Evolutionary conservation across 1,284 basidiomycete species (phyloP).

Genomic region (Lentinus polychrous): DNA sequence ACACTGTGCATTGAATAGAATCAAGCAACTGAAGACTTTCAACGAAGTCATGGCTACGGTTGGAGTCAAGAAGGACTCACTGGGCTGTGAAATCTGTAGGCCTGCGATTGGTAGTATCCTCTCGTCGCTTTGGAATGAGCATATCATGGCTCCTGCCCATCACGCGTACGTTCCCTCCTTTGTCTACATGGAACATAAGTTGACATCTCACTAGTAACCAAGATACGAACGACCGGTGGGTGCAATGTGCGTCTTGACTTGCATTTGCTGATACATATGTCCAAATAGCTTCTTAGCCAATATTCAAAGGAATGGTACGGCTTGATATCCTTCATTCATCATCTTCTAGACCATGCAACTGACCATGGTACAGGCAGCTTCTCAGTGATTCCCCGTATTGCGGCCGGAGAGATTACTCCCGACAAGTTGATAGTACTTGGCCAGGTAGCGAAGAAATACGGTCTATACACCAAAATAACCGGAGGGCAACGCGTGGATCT

Average conservation of each 20-base stretch:
- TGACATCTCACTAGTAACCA: constrained; percentile 48
- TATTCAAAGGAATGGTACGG: constrained; percentile 64
- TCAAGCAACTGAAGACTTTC: constrained; percentile 60
- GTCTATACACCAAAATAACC: constrained; percentile 66
- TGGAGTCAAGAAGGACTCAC: constrained; percentile 42
- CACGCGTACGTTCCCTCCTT: constrained; percentile 33
- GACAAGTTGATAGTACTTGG: constrained; percentile 67
- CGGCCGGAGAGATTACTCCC: constrained; percentile 66
- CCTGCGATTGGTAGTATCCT: constrained; percentile 66
- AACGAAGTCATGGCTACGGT: constrained; percentile 45
- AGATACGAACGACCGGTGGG: constrained; percentile 54
- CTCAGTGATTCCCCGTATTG: constrained; percentile 66
- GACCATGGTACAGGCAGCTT: constrained; percentile 40
- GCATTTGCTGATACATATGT: background rate
- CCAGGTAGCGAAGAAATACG: constrained; percentile 61
- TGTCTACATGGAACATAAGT: background rate
- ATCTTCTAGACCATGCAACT: background rate
- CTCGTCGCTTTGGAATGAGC: constrained; percentile 64
- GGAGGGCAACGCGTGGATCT: constrained; percentile 65
- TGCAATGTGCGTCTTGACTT: constrained; percentile 5
- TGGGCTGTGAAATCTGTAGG: constrained; percentile 74
- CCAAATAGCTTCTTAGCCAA: constrained; percentile 55
- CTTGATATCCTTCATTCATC: background rate
- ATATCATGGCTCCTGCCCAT: constrained; percentile 58
- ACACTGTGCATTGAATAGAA: constrained; percentile 22